Evolutionary conservation across 805 yeast genomes (phyloP).

Genomic region (Metschnikowia lachancei): DNA sequence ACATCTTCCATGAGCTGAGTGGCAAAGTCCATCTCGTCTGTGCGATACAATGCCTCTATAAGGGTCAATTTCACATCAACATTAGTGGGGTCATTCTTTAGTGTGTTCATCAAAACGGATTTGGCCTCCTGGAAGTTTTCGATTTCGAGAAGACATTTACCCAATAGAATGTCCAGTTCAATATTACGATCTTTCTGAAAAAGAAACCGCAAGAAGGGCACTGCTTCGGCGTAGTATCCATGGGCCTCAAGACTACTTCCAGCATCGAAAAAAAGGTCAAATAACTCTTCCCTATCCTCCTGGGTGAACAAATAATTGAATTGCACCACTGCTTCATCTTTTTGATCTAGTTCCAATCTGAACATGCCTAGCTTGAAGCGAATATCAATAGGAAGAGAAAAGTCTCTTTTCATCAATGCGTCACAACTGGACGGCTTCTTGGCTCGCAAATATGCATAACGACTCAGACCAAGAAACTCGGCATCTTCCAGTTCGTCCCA

Average conservation of each 20-base stretch:
- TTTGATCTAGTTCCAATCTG: constrained; percentile 61
- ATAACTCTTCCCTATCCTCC: constrained; percentile 51
- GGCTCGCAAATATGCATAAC: constrained; percentile 38
- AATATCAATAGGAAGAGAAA: constrained; percentile 78
- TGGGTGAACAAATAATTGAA: constrained; percentile 57
- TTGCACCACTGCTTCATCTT: constrained; percentile 71
- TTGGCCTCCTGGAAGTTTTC: constrained; percentile 68
- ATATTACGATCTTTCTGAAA: constrained; percentile 34
- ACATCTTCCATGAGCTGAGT: constrained; percentile 54
- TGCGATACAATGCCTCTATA: constrained; percentile 75
- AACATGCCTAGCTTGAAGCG: constrained; percentile 75
- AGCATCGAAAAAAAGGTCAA: constrained; percentile 74
- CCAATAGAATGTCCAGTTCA: constrained; percentile 60
- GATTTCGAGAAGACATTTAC: constrained; percentile 71
- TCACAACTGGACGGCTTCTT: constrained; percentile 12
- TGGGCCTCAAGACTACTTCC: constrained; percentile 70
- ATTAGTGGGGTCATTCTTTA: constrained; percentile 58
- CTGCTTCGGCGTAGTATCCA: constrained; percentile 73
- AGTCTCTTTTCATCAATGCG: constrained; percentile 24
- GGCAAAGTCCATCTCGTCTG: constrained; percentile 60
- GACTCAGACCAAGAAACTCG: constrained; percentile 65
- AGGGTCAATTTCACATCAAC: constrained; percentile 72
- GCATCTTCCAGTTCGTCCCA: constrained; percentile 76
- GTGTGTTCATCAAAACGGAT: constrained; percentile 51
- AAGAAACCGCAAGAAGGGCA: constrained; percentile 52